A percentile compares a stretch with the other conserved stretches of the same genome.
These are phyloP conservation scores for Aspergillus uvarum DNA, from an alignment of 2,329 filamentous ascomycete species.

Conservation along the genomic window DNA sequence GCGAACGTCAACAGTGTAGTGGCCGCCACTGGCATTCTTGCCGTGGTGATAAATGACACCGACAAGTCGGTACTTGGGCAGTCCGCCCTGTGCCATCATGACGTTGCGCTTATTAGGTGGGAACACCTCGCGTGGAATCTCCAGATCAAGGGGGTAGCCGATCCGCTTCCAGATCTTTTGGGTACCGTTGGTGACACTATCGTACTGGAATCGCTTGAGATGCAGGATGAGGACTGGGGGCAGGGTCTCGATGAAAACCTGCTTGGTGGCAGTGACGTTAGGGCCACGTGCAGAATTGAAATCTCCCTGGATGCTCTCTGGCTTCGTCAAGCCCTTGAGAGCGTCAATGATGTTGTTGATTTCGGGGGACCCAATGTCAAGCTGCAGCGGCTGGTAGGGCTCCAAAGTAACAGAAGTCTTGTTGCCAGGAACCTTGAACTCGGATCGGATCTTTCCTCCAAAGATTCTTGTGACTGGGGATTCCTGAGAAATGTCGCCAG, in stretches of 20 bases:
- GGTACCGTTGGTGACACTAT: slow-evolving; percentile 75
- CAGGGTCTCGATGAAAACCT: slow-evolving; percentile 88
- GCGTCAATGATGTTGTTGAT: slow-evolving; percentile 92
- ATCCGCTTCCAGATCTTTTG: slow-evolving; percentile 99
- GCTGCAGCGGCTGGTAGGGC: slow-evolving; percentile 88
- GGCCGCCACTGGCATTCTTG: slow-evolving; percentile 91
- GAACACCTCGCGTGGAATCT: slow-evolving; percentile 88
- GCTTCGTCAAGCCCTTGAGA: slow-evolving; percentile 75
- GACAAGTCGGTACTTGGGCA: slow-evolving; percentile 81
- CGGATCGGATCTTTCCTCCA: slow-evolving; percentile 84
- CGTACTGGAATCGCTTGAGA: slow-evolving; percentile 95
- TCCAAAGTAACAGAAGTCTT: slow-evolving; percentile 91
- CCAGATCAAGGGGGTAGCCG: slow-evolving; percentile 89
- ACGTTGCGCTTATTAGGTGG: slow-evolving; percentile 70
- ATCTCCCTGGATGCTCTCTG: slow-evolving; percentile 81
- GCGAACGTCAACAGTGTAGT: slow-evolving; percentile 96
- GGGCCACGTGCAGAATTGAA: slow-evolving; percentile 77
- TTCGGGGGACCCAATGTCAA: slow-evolving; percentile 86
- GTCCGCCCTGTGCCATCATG: slow-evolving; percentile 63
- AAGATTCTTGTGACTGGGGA: slow-evolving; percentile 95
- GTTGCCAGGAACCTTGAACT: slow-evolving; percentile 79
- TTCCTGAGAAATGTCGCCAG: slow-evolving; percentile 68
- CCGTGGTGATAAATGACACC: slow-evolving; percentile 96
- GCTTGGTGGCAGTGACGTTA: slow-evolving; percentile 79
- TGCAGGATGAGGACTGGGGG: slow-evolving; percentile 92